Evolutionary conservation across 805 yeast species (phyloP).

Genomic region (Saccharomyces eubayanus): DNA sequence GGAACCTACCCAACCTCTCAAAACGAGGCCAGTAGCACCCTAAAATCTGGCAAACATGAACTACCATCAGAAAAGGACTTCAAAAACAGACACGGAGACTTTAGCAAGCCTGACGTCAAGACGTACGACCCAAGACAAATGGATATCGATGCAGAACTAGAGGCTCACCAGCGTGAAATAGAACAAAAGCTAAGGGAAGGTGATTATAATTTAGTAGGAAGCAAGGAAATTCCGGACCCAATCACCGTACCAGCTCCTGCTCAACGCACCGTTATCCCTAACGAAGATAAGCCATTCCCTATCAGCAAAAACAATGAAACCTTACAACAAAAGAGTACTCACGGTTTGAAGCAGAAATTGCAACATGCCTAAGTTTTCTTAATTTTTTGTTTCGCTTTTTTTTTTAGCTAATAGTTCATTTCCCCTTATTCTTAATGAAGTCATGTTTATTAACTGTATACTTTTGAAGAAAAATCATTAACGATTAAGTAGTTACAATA

Average conservation of each 20-base stretch:
- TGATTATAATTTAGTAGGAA: not conserved
- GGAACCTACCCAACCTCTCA: not conserved
- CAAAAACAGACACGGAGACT: not conserved
- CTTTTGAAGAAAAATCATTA: not conserved
- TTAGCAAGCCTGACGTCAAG: not conserved
- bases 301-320: not conserved
- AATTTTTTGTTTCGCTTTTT: not conserved
- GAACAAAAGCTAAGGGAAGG: not conserved
- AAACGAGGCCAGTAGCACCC: not conserved
- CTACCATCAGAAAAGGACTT: not conserved
- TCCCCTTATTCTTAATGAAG: not conserved
- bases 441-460: not conserved
- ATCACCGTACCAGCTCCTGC: not conserved
- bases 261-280: not conserved
- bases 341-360: slow-evolving; percentile 29
- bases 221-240: not conserved
- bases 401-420: not conserved
- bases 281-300: not conserved
- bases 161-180: not conserved
- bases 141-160: not conserved
- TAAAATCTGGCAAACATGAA: not conserved
- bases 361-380: slow-evolving; percentile 7
- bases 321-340: slow-evolving; percentile 8
- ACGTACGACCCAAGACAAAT: not conserved
- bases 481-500: not conserved